Evolutionary conservation across 108 stramenopile species (phyloP).

Genomic region (Aureococcus anophagefferens): DNA sequence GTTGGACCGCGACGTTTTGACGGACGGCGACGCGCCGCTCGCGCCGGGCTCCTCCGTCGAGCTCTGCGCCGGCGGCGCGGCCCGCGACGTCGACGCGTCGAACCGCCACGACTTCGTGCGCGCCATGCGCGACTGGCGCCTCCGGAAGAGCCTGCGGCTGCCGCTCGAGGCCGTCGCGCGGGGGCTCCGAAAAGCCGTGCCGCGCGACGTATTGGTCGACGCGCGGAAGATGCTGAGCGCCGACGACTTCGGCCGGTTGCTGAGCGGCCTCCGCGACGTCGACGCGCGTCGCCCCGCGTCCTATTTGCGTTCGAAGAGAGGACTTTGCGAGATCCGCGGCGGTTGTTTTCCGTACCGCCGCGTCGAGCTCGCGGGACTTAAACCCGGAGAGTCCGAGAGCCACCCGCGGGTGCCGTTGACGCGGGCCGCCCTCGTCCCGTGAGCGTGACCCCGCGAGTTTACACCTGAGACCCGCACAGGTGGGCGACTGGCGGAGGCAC

Average conservation of each 20-base stretch:
- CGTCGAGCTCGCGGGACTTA: no score
- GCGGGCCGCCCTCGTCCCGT: no score
- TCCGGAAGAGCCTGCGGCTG: neutral
- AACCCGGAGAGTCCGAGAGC: no score
- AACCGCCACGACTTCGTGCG: constrained; percentile 24
- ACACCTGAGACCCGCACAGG: no score
- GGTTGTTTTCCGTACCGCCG: no score
- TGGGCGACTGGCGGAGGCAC: constrained; percentile 24
- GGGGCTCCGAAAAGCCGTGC: constrained; percentile 13
- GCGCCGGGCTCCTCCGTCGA: neutral
- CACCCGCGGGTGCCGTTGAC: no score
- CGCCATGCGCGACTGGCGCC: constrained; percentile 11
- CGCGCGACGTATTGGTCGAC: constrained; percentile 16
- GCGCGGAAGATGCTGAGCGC: constrained; percentile 19
- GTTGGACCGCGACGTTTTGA: no score
- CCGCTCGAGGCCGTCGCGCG: constrained; percentile 13
- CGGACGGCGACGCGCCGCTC: neutral
- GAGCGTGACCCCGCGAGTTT: no score
- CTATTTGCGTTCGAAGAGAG: no score
- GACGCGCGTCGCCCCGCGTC: no score
- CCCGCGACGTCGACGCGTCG: constrained; percentile 24
- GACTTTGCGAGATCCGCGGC: no score
- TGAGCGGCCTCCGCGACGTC: constrained; percentile 21
- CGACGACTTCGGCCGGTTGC: constrained; percentile 28
- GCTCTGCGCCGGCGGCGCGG: constrained; percentile 15